phyloP scores from a whole-genome alignment of 2,329 filamentous ascomycete species.

The Acarospora socialis region DNA sequence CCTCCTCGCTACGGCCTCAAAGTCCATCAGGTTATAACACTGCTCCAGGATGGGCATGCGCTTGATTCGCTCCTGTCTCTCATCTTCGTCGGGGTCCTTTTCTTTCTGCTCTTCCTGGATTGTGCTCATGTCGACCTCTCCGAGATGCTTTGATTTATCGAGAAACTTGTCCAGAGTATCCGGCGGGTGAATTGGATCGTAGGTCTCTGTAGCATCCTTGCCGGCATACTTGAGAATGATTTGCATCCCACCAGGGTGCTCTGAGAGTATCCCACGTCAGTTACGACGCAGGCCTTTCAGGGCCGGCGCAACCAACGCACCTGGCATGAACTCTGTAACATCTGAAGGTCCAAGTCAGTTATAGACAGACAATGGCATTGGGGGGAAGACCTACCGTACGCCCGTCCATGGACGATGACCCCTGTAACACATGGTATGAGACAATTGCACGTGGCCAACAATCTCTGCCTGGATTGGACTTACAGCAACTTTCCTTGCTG shows the following conservation, averaged over 20 bases:
- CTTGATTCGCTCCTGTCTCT: constrained; percentile 57
- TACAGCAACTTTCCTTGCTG: constrained; percentile 71
- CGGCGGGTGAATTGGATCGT: constrained; percentile 76
- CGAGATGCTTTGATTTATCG: constrained; percentile 71
- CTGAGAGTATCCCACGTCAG: constrained; percentile 26
- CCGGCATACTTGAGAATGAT: constrained; percentile 96
- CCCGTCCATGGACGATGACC: constrained; percentile 79
- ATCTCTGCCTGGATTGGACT: too few species aligned
- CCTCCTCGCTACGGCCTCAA: constrained; percentile 77
- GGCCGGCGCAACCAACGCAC: constrained; percentile 27
- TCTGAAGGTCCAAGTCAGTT: too few species aligned
- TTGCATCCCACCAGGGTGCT: constrained; percentile 78
- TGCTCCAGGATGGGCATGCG: constrained; percentile 69
- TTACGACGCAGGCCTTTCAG: constrained; percentile 11
- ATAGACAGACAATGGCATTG: too few species aligned
- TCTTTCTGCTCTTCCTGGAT: constrained; percentile 54
- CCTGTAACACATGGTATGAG: neutral
- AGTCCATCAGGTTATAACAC: constrained; percentile 90
- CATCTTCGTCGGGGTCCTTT: constrained; percentile 56
- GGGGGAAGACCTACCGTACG: too few species aligned
- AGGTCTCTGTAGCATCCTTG: constrained; percentile 86
- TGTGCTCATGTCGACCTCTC: constrained; percentile 76
- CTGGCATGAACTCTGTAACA: constrained; percentile 76
- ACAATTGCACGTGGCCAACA: neutral
- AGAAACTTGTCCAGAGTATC: constrained; percentile 77